Evolutionary conservation across 176 grass and related monocot genomes (phyloP).

Genomic region (Carex pumila): DNA sequence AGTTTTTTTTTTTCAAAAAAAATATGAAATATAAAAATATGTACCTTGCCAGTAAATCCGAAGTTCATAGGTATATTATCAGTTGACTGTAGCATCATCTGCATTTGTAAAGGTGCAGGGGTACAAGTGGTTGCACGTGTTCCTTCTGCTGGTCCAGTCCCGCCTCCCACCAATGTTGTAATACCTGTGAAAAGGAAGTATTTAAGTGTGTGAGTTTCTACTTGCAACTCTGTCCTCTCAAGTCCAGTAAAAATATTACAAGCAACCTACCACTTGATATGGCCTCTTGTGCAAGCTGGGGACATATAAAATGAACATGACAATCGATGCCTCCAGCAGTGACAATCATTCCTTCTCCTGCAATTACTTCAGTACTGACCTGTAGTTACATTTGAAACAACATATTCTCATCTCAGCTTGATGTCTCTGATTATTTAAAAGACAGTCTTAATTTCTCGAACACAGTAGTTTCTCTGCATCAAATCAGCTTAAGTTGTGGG

Average conservation of each 20-base stretch:
- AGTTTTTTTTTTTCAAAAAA: background rate
- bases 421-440: background rate
- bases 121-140: conserved; percentile 97
- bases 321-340: conserved; percentile 95
- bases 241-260: conserved; percentile 4
- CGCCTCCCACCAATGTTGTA: conserved; percentile 91
- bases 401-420: background rate
- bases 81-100: conserved; percentile 90
- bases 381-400: conserved; percentile 26
- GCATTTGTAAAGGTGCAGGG: conserved; percentile 78
- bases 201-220: conserved; percentile 1
- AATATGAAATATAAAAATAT: background rate
- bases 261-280: conserved; percentile 73
- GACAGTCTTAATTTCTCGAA: background rate
- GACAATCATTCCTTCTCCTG: conserved; percentile 82
- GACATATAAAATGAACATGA: conserved; percentile 98
- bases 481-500: background rate
- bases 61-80: conserved; percentile 84
- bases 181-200: conserved; percentile 46
- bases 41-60: conserved; percentile 89
- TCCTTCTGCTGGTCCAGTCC: conserved; percentile 94
- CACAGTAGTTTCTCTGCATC: background rate
- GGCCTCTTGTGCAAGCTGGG: conserved; percentile 69
- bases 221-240: background rate
- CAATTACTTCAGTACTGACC: conserved; percentile 95